Base-by-base conservation (phyloP, 768 basidiomycete species). In the Paxillus ammoniavirescens region DNA sequence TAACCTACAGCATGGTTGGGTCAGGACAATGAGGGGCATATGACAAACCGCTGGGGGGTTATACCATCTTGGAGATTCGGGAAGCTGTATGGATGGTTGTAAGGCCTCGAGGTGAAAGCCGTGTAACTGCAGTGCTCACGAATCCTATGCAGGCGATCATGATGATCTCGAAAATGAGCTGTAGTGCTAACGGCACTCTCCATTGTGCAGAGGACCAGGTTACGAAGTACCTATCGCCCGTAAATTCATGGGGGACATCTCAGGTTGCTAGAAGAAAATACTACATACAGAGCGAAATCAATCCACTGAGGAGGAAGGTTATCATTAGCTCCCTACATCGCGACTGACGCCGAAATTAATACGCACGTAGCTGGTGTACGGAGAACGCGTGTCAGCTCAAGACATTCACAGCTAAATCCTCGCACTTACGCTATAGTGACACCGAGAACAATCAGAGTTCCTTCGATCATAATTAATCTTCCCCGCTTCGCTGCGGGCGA, bases 381-480 rank as follows among this genome's bases (percentile, higher is more conserved):
- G 13, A 14, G 7, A 48, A 48, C 4, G 2, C 14, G 26, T 26
- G 26, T 26, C 26, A 26, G 26, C 26, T 26, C 26, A 26, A 26
- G 26, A 4, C 26, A 26, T 26, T 2, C 26, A 26, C 26, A 26
- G 26, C 26, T 26, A 26, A 6, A 6, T 26, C 26, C 26, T 26
- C 26, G 26, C 0, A 77, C 81, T 72, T 67, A 86, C 73, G 82
- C 79, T 49, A 84, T 67, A 77, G 81, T 82, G 62, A 86, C 77
- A 43, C 84, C 84, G 62, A 81, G 82, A 0, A 82, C 81, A 57
- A 85, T 84, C 15, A 83, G 67, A 62, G 77, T 80, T 4, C 84
- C 84, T 65, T 85, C 82, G 49, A 86, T 76, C 77, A 84, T 82
- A 49, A 87, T 83, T 52, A 85, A 70, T 51, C 80, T 78, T 18